Base-by-base conservation (phyloP, 345 rosid genomes). In the Salix exigua region DNA sequence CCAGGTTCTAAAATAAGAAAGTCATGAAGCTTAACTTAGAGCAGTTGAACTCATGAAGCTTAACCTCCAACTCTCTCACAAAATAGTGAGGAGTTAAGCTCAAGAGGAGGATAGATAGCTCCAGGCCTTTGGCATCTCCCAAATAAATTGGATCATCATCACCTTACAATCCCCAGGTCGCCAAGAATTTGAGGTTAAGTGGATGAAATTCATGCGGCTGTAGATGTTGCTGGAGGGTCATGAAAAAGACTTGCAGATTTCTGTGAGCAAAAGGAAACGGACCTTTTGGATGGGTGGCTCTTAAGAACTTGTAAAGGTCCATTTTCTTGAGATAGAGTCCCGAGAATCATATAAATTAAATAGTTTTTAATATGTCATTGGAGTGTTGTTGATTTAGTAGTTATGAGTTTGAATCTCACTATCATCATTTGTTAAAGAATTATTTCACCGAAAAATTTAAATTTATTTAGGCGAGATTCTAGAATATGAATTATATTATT, bases 361-460 rank as follows among this genome's bases (percentile, higher is more conserved):
- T 33, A 4, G 5, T 33, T 33, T 33, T 33, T 33, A 33, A 33
- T 33, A 33, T 33, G 1, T 33, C 4, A 33, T 33, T 33, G 5
- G 0, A 33, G 35, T 33, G 0, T 33, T 33, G 5, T 33, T 33
- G 0, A 33, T 33, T 33, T 33, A 33, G 6, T 4, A 4, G 5
- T 33, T 33, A 33, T 0, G 35, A 33, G 5, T 33, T 33, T 0
- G 35, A 33, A 33, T 33, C 5, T 33, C 0, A 33, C 0, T 0
- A 33, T 33, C 1, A 33, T 33, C 0, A 33, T 4, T 33, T 33
- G 0, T 33, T 33, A 4, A 33, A 0, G 6, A 33, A 33, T 33
- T 0, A 33, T 33, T 2, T 33, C 5, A 33, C 0, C 6, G 4
- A 4, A 33, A 33, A 33, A 0, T 0, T 33, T 33, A 33, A 33